Conservation (phyloP, 164 flowering plant species). For the Amborella trichopoda region DNA sequence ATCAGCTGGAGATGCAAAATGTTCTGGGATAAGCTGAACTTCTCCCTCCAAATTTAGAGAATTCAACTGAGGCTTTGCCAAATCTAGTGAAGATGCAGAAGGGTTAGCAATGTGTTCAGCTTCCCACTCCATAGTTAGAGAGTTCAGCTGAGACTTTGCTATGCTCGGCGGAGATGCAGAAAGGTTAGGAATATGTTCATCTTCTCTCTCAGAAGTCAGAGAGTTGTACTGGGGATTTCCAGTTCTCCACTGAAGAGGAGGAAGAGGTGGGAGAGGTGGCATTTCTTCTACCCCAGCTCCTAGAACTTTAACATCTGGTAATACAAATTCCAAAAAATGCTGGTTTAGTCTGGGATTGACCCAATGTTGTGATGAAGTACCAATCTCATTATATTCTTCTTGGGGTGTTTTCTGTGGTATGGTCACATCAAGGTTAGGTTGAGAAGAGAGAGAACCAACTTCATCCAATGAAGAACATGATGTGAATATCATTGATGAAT, state of each 20-base stretch:
- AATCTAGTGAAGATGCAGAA: conserved; percentile 19
- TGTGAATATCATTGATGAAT: too few species aligned
- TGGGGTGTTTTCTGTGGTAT: too few species aligned
- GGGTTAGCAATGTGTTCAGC: conserved; percentile 13
- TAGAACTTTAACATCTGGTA: conserved; percentile 4
- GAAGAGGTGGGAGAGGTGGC: conserved; percentile 91
- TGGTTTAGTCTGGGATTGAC: too few species aligned
- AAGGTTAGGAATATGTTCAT: conserved; percentile 4
- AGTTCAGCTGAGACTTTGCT: conserved; percentile 10
- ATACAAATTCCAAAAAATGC: conserved; percentile 3
- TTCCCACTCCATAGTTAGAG: conserved; percentile 17
- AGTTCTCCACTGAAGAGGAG: conserved; percentile 84
- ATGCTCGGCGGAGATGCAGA: conserved; percentile 11
- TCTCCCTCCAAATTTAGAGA: conserved; percentile 4
- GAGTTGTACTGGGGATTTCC: conserved; percentile 38
- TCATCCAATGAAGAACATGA: too few species aligned
- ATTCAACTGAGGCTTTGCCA: conserved; percentile 15
- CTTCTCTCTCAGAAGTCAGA: conserved; percentile 9
- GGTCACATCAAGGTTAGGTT: too few species aligned
- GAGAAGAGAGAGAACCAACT: too few species aligned
- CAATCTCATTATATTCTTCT: too few species aligned
- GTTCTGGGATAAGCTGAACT: conserved; percentile 5
- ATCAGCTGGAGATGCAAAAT: neutral
- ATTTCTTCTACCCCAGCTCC: conserved; percentile 24
- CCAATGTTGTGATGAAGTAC: too few species aligned